Evolutionary conservation across 2,329 filamentous ascomycete species (phyloP).

Genomic region (Sporothrix dimorphospora): DNA sequence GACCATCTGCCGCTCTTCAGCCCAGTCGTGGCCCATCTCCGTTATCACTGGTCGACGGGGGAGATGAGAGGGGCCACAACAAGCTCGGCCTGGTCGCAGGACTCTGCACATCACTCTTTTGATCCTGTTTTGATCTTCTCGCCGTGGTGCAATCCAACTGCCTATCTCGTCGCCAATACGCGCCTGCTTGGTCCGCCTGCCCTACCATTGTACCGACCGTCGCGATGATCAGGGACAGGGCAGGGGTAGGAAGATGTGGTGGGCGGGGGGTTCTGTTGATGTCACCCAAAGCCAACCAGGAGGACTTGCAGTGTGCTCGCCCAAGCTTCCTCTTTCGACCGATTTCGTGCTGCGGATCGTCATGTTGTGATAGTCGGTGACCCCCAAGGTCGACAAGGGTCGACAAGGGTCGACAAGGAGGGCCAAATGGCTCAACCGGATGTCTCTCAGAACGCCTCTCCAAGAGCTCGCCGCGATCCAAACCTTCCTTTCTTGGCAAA

Average conservation of each 20-base stretch:
- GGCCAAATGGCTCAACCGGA: neutral
- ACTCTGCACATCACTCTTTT: neutral
- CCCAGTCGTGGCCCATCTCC: neutral
- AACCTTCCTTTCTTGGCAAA: conserved; percentile 26
- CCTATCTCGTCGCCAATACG: conserved; percentile 23
- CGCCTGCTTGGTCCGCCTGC: conserved; percentile 6
- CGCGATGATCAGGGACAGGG: conserved; percentile 14
- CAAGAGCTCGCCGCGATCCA: neutral
- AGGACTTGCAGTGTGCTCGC: no score
- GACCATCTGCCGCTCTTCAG: conserved; percentile 17
- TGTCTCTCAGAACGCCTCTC: neutral
- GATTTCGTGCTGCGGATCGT: conserved; percentile 24
- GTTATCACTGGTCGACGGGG: conserved; percentile 18
- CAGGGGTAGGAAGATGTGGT: no score
- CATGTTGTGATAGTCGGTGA: conserved; percentile 12
- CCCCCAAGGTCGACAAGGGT: neutral
- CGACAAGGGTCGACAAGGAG: neutral
- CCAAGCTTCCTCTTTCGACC: conserved; percentile 20
- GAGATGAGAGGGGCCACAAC: conserved; percentile 16
- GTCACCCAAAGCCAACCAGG: no score
- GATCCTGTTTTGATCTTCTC: neutral
- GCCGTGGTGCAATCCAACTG: neutral
- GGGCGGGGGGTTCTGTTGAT: no score
- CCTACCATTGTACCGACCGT: conserved; percentile 11
- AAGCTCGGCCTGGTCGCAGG: neutral